Base-by-base conservation (phyloP, 345 rosid species). In the Hibiscus trionum region DNA sequence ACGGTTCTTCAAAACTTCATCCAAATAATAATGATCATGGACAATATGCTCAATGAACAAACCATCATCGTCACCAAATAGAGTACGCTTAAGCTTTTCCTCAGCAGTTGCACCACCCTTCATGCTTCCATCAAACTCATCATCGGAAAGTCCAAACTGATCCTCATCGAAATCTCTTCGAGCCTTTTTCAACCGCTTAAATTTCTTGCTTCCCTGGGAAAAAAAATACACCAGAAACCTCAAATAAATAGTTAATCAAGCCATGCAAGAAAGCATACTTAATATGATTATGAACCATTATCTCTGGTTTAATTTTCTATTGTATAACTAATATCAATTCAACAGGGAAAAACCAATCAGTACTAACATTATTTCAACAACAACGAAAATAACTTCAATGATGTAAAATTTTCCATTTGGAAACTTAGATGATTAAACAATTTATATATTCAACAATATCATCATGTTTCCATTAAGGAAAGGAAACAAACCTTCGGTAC, bases 11-110 rank as follows among this genome's bases (percentile, higher is more conserved):
- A 29, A 72, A 53, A 69, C 17, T 35, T 11, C 57, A 69, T 65
- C 27, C 57, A 42, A 44, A 17, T 5, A 8, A 46, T 46, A 24
- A 52, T 49, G 35, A 24, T 66, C 31, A 29, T 16, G 11, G 61
- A 73, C 62, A 24, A 21, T 2, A 76, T 63, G 70, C 27, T 46
- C 29, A 52, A 66, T 67, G 56, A 53, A 75, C 61, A 12, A 33
- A 88, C 99, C 99, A 73, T 93, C 99, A 60, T 90, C 93, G 77
- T 88, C 90, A 67, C 89, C 98, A 82, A 95, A 95, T 68, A 90
- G 84, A 73, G 75, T 71, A 72, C 88, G 91, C 77, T 89, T 85
- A 59, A 95, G 83, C 80, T 88, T 83, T 79, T 92, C 97, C 84
- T 95, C 97, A 1, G 94, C 98, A 57, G 90, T 91, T 76, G 90